These are phyloP conservation scores for Hibiscus syriacus DNA, from an alignment of 345 rosid species.

Conservation along the genomic window DNA sequence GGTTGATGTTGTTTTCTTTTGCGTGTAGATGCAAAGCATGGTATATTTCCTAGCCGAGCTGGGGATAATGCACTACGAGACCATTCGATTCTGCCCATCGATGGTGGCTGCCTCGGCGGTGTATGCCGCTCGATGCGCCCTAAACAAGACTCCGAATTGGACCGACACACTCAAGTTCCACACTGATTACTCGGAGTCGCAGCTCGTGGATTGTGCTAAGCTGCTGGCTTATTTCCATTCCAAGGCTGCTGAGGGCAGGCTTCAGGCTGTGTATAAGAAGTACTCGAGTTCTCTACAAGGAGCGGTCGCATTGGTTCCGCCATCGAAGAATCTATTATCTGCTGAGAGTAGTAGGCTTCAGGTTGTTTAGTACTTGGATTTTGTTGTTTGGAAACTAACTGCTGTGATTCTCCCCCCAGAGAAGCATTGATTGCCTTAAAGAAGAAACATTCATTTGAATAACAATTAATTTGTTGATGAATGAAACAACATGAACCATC, in stretches of 20 bases:
- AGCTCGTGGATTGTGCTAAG: constrained; percentile 61
- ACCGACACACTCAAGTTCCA: constrained; percentile 66
- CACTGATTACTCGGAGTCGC: constrained; percentile 53
- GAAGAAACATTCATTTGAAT: background rate
- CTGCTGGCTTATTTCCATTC: constrained; percentile 49
- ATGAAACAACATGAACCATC: too few species aligned
- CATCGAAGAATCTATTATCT: constrained; percentile 55
- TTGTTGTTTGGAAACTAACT: too few species aligned
- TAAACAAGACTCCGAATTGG: constrained; percentile 58
- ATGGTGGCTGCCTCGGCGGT: constrained; percentile 96
- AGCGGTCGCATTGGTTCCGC: constrained; percentile 47
- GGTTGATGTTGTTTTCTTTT: background rate
- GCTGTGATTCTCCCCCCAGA: background rate
- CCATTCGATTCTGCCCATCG: constrained; percentile 49
- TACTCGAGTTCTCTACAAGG: constrained; percentile 49
- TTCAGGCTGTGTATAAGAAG: constrained; percentile 50
- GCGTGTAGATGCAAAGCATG: constrained; percentile 68
- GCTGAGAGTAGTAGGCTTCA: background rate
- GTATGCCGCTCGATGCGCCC: constrained; percentile 66
- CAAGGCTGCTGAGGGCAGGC: constrained; percentile 41
- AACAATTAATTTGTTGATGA: background rate
- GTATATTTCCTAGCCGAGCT: constrained; percentile 74
- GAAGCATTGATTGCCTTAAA: background rate
- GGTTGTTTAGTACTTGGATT: too few species aligned
- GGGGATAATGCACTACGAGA: constrained; percentile 69